Conservation (phyloP, 78 protist genomes). For the Capsaspora owczarzaki region DNA sequence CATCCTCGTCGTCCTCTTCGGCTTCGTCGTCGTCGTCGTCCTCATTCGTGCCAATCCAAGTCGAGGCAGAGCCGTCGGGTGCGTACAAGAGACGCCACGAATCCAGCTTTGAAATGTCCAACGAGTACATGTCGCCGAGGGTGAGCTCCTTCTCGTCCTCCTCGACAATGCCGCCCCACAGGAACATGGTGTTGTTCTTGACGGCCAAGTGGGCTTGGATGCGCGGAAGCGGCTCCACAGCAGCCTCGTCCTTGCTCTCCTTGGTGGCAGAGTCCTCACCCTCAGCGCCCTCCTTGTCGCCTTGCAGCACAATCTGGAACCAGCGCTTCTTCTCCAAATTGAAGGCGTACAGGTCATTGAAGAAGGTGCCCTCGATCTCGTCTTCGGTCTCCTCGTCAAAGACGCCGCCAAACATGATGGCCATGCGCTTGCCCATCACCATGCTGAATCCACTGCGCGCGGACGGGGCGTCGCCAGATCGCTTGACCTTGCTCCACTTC, state of each 20-base stretch:
- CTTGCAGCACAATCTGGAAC: no score
- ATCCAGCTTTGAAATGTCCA: conserved; percentile 16
- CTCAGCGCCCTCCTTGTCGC: not conserved
- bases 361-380: not conserved
- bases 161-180: conserved; percentile 26
- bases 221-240: conserved; percentile 3
- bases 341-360: not conserved
- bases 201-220: not conserved
- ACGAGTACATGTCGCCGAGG: conserved; percentile 7
- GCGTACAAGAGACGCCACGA: not conserved
- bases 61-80: not conserved
- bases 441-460: conserved; percentile 13
- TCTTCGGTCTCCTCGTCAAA: conserved; percentile 10
- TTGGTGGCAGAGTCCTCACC: not conserved
- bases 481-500: not conserved
- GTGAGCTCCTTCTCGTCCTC: conserved; percentile 12
- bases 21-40: not conserved
- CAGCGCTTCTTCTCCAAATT: no score
- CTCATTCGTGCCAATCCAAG: not conserved
- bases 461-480: conserved; percentile 4
- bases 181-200: not conserved
- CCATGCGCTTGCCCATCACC: not conserved
- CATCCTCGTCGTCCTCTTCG: not conserved
- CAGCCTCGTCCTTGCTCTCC: not conserved
- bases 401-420: conserved; percentile 22